A percentile compares a stretch with the other conserved stretches of the same genome.
These are phyloP conservation scores for Lasiosphaeria hispida DNA, from an alignment of 495 filamentous ascomycete genomes.

Conservation along the genomic window DNA sequence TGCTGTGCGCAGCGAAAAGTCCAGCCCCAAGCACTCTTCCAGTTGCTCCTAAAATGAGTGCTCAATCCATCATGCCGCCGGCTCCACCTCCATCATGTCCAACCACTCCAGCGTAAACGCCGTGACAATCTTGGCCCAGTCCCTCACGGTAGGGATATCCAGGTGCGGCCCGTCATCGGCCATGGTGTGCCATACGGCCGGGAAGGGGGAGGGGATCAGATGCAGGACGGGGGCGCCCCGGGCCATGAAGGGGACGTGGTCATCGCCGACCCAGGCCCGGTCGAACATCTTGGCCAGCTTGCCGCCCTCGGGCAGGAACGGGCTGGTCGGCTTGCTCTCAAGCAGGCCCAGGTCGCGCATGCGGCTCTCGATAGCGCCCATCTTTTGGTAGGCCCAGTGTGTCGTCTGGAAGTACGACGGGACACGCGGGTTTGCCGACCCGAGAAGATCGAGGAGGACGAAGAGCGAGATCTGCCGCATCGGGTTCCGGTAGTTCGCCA, in stretches of 20 bases:
- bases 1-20: not conserved
- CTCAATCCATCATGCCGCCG: not conserved
- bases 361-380: slow-evolving; percentile 66
- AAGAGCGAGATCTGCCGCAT: slow-evolving; percentile 78
- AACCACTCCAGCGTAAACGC: slow-evolving; percentile 87
- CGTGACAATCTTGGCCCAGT: slow-evolving; percentile 77
- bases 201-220: slow-evolving; percentile 77
- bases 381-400: slow-evolving; percentile 81
- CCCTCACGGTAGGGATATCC: slow-evolving; percentile 71
- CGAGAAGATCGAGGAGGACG: slow-evolving; percentile 84
- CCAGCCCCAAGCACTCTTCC: not conserved
- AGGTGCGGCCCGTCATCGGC: slow-evolving; percentile 80
- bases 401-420: slow-evolving; percentile 80
- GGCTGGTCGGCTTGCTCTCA: slow-evolving; percentile 29
- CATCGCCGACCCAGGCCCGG: slow-evolving; percentile 58
- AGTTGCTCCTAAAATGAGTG: not conserved
- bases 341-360: slow-evolving; percentile 53
- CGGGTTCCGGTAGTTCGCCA: slow-evolving; percentile 67
- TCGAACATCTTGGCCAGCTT: slow-evolving; percentile 52
- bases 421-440: slow-evolving; percentile 60
- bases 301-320: slow-evolving; percentile 48
- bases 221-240: slow-evolving; percentile 80
- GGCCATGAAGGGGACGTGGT: slow-evolving; percentile 80
- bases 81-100: slow-evolving; percentile 44
- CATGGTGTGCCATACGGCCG: slow-evolving; percentile 75